Conservation (phyloP, 2,329 filamentous ascomycete species). For the Ceratocystis lukuohia region DNA sequence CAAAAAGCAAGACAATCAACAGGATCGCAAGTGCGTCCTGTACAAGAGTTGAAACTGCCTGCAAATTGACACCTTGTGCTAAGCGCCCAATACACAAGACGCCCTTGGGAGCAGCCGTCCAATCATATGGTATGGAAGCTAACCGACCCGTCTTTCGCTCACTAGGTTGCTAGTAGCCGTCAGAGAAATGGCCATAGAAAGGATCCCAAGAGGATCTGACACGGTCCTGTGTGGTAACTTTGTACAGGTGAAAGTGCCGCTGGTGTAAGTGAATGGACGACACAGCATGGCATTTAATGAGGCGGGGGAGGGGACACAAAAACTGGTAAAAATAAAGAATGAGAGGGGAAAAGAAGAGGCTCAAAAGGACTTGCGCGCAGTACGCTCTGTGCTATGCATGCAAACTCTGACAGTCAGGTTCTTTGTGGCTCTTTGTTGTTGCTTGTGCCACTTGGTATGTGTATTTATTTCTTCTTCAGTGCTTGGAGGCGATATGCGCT, state of each 20-base stretch:
- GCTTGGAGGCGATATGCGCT: background rate
- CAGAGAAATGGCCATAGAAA: background rate
- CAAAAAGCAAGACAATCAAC: too few species aligned
- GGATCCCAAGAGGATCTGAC: background rate
- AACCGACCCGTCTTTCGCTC: conserved; percentile 1
- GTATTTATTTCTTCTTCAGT: background rate
- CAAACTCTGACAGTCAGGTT: background rate
- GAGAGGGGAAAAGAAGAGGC: too few species aligned
- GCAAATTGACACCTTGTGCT: background rate
- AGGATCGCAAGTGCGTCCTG: too few species aligned
- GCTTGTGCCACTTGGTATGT: background rate
- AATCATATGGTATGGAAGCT: background rate
- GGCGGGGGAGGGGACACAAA: background rate
- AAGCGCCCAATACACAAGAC: conserved; percentile 4
- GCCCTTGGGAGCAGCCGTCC: background rate
- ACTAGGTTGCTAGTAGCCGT: background rate
- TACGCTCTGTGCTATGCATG: too few species aligned
- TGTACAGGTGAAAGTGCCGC: background rate
- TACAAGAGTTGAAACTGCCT: background rate
- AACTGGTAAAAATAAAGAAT: background rate
- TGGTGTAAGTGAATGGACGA: background rate
- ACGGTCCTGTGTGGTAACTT: background rate
- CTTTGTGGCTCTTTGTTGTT: background rate
- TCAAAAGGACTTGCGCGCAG: too few species aligned
- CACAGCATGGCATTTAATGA: background rate